Evolutionary conservation across 345 rosid species (phyloP).

Genomic region (Xanthoceras sorbifolium): DNA sequence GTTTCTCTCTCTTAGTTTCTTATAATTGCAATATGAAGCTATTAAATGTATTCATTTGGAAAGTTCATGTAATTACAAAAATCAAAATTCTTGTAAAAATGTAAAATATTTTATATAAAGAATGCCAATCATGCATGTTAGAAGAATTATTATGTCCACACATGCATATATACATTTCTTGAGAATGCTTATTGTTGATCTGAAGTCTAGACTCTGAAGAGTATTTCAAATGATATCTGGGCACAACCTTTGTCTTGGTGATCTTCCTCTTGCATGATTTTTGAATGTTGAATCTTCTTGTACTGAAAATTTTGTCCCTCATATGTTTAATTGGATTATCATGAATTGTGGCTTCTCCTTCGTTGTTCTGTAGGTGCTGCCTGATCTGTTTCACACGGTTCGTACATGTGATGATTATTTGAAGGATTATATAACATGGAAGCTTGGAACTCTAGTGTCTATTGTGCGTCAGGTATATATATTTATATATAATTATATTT

Average conservation of each 20-base stretch:
- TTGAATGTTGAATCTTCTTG: background rate
- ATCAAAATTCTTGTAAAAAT: background rate
- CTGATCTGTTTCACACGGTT: constrained; percentile 93
- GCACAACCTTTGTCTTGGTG: background rate
- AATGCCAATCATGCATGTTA: background rate
- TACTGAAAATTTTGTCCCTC: background rate
- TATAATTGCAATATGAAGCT: background rate
- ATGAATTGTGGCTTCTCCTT: background rate
- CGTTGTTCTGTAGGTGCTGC: constrained; percentile 65
- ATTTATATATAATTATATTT: constrained; percentile 40
- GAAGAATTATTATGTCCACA: background rate
- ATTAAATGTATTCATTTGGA: background rate
- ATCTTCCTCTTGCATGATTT: background rate
- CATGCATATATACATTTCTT: background rate
- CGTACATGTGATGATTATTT: constrained; percentile 88
- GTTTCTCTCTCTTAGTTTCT: constrained; percentile 10
- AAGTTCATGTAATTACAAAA: background rate
- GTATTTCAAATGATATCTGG: background rate
- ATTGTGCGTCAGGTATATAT: constrained; percentile 93
- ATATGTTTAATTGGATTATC: background rate
- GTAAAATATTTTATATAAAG: background rate
- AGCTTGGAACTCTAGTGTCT: constrained; percentile 94
- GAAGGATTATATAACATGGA: constrained; percentile 98
- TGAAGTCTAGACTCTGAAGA: background rate
- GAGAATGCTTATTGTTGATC: background rate